These are phyloP conservation scores for Aspergillus fumigatiaffinis DNA, from an alignment of 2,329 filamentous ascomycete genomes.

Conservation along the genomic window DNA sequence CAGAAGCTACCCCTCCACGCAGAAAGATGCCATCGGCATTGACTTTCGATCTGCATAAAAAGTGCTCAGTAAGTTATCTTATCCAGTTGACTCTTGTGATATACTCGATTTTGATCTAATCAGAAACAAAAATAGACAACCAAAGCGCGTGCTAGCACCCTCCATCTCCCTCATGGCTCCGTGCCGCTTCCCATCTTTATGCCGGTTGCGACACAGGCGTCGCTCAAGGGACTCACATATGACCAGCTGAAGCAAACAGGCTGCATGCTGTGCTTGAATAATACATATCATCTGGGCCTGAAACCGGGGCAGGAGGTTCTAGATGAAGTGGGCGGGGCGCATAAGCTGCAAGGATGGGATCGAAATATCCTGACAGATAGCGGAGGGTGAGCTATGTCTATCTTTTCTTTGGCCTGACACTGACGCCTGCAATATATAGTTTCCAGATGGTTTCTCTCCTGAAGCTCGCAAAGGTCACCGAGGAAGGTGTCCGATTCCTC, in stretches of 20 bases:
- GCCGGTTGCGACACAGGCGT: slow-evolving; percentile 96
- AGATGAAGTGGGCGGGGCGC: slow-evolving; percentile 83
- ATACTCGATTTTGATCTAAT: slow-evolving; percentile 7
- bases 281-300: slow-evolving; percentile 93
- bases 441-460: slow-evolving; percentile 99
- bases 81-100: not conserved
- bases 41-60: slow-evolving; percentile 71
- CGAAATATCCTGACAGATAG: slow-evolving; percentile 84
- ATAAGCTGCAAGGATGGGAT: slow-evolving; percentile 91
- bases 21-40: slow-evolving; percentile 57
- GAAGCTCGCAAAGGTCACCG: slow-evolving; percentile 87
- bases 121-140: slow-evolving; percentile 63
- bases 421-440: slow-evolving; percentile 43
- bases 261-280: slow-evolving; percentile 90
- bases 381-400: slow-evolving; percentile 41
- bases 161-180: slow-evolving; percentile 85
- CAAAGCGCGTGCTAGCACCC: slow-evolving; percentile 81
- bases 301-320: slow-evolving; percentile 91
- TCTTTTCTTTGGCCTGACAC: not conserved
- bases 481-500: slow-evolving; percentile 93
- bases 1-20: slow-evolving; percentile 13
- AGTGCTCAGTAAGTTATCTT: slow-evolving; percentile 64
- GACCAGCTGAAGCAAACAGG: slow-evolving; percentile 86
- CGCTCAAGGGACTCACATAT: slow-evolving; percentile 88
- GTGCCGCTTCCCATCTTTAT: slow-evolving; percentile 94